Evolutionary conservation across 441 rosid species (phyloP).

Genomic region (Corymbia citriodora): DNA sequence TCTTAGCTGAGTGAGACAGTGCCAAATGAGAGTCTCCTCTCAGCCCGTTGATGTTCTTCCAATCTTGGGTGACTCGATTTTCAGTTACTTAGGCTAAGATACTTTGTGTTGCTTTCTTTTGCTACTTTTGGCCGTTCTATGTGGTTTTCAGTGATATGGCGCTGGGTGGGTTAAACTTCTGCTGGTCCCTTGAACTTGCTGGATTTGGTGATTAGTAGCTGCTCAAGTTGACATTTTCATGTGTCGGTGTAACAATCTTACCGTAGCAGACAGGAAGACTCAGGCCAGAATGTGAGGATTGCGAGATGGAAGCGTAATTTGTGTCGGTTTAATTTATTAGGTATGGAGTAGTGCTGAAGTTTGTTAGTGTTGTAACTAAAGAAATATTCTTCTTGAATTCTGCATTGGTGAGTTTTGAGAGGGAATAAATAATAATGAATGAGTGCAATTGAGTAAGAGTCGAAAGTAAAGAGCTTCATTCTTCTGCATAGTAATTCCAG

Average conservation of each 20-base stretch:
- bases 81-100: background rate
- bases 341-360: background rate
- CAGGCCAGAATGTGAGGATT: background rate
- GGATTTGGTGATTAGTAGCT: background rate
- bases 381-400: background rate
- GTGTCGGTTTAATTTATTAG: background rate
- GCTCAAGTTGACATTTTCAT: background rate
- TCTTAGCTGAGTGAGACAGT: slow-evolving; percentile 30
- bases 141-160: background rate
- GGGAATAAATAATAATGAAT: background rate
- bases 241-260: background rate
- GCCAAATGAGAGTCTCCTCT: background rate
- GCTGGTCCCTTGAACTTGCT: background rate
- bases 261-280: background rate
- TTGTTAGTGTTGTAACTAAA: background rate
- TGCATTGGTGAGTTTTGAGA: background rate
- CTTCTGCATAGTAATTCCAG: background rate
- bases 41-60: background rate
- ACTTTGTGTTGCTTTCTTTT: background rate
- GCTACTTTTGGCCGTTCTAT: background rate
- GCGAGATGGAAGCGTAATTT: background rate
- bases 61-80: background rate
- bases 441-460: background rate
- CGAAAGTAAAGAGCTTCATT: background rate
- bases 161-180: background rate